These are phyloP conservation scores for Aurantiochytrium sp. DNA, from an alignment of 108 stramenopile genomes.

Conservation along the genomic window DNA sequence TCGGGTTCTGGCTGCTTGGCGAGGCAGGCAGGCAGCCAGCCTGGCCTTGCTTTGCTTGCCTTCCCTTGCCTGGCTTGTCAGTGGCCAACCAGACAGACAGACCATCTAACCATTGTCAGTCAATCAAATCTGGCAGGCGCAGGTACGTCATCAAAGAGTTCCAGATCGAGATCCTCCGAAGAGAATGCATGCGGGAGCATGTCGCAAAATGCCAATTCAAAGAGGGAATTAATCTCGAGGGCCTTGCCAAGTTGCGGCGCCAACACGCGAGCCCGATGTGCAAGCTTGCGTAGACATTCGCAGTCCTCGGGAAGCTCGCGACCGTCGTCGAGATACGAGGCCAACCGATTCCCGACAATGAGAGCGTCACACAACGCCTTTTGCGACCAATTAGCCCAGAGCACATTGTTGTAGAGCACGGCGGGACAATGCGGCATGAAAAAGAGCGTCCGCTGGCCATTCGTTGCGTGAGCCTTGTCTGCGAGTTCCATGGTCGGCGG, in stretches of 20 bases:
- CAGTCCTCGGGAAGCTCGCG: constrained; percentile 2
- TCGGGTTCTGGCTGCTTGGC: no score
- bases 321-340: neutral
- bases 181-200: neutral
- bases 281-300: neutral
- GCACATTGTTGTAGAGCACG: neutral
- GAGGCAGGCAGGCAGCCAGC: no score
- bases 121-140: neutral
- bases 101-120: no score
- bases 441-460: neutral
- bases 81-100: no score
- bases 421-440: constrained; percentile 13
- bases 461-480: neutral
- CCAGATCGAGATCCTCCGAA: neutral
- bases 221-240: neutral
- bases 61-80: no score
- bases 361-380: neutral
- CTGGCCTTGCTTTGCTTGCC: no score
- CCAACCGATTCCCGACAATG: neutral
- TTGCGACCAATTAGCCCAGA: neutral
- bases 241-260: neutral
- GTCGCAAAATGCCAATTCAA: neutral
- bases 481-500: neutral
- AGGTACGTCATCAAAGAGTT: neutral
- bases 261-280: neutral